Base-by-base conservation (phyloP, 352 stramenopile genomes). In the Poterioochromonas sp. region DNA sequence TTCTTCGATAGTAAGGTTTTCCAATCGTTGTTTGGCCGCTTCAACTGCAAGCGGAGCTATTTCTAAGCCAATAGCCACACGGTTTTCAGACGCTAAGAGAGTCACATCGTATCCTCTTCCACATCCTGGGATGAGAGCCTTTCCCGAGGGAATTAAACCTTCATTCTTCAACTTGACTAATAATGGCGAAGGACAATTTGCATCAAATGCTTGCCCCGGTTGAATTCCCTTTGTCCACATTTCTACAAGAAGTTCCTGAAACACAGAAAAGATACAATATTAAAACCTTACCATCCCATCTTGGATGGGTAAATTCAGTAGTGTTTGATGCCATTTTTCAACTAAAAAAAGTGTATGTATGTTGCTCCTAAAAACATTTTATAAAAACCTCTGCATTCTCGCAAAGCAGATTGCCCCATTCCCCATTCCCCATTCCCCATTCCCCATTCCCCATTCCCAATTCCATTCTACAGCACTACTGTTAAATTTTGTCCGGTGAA, bases 91-190 rank as follows among this genome's bases (percentile, higher is more conserved):
- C 3, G 65, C 65, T 58, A 74, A 54, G 8, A 37, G 2, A 54
- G 32, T 18, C 3, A 74, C 40, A 54, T 74, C 65, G 53, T 74
- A 74, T 54, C 65, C 65, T 34, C 65, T 2, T 15, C 65, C 65
- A 54, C 65, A 74, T 58, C 65, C 65, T 44, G 65, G 65, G 26
- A 74, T 37, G 29, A 74, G 40, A 54, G 65, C 65, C 22, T 34
- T 15, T 58, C 65, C 65, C 15, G 40, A 5, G 32, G 65, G 65
- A 35, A 74, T 54, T 58, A 1, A 44, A 12, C 29, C 65, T 58
- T 53, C 43, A 5, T 32, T 39, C 5, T 58, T 1, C 1, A 74
- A n/a, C 40, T 54, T 74, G 2, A 71, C 2, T 39, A 74, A 54
- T 11, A 54, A 3, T n/a, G 65, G 65, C 1, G 41, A 54, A 34